Percentiles rank a stretch among this genome's conserved stretches.
Conservation (phyloP, 768 basidiomycete genomes). For the Amyloporia xantha region DNA sequence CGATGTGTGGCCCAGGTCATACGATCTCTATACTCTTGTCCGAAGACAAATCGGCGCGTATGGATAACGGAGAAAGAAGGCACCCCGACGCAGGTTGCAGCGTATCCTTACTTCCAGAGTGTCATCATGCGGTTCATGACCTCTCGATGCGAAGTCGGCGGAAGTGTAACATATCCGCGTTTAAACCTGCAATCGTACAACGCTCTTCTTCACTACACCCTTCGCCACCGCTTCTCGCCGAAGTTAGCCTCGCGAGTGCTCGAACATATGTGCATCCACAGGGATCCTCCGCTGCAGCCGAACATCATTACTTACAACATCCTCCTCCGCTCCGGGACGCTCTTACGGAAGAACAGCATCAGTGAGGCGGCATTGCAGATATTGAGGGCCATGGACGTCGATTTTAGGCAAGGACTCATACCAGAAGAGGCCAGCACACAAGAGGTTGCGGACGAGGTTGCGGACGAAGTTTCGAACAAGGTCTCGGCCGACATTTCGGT, state of each 20-base stretch:
- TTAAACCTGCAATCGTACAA: slow-evolving; percentile 46
- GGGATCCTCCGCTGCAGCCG: slow-evolving; percentile 37
- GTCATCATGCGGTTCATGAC: slow-evolving; percentile 23
- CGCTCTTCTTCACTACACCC: slow-evolving; percentile 56
- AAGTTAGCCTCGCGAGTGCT: slow-evolving; percentile 42
- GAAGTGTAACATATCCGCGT: slow-evolving; percentile 22
- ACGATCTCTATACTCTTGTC: slow-evolving; percentile 37
- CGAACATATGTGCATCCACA: slow-evolving; percentile 44
- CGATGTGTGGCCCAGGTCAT: slow-evolving; percentile 39
- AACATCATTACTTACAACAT: slow-evolving; percentile 50
- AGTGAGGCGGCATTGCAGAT: slow-evolving; percentile 31
- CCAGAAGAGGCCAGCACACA: not conserved
- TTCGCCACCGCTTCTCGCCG: slow-evolving; percentile 52
- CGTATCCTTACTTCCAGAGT: slow-evolving; percentile 25
- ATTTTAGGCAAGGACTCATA: not conserved
- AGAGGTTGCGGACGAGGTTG: not conserved
- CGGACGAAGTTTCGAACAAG: not conserved
- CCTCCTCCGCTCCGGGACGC: slow-evolving; percentile 46
- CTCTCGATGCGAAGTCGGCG: slow-evolving; percentile 2
- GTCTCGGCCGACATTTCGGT: not conserved
- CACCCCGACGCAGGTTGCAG: slow-evolving; percentile 13
- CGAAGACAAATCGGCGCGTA: slow-evolving; percentile 17
- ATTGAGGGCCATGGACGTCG: slow-evolving; percentile 16
- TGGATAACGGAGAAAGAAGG: slow-evolving; percentile 16
- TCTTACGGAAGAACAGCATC: slow-evolving; percentile 35